Base-by-base conservation (phyloP, 2,329 filamentous ascomycete species). In the Xylaria sp. region DNA sequence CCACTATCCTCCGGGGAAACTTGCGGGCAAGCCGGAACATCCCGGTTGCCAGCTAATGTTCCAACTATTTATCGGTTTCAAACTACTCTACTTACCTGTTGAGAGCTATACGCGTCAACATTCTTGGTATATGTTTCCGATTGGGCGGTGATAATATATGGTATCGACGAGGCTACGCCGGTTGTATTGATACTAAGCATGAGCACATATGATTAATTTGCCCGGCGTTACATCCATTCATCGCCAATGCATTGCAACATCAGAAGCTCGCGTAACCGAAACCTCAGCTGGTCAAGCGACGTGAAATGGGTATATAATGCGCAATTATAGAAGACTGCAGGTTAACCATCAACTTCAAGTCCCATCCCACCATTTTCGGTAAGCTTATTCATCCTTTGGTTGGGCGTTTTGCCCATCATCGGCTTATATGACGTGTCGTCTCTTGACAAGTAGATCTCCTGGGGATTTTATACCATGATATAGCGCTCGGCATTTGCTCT, bases 401-500 rank as follows among this genome's bases (percentile, higher is more conserved):
- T 40, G 40, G 31, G 31, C 33, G 26, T 48, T 36, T 53, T 26
- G 48, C 53, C 36, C 65, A 54, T 26, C 13, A 28, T 49, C 11
- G 40, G 11, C 23, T 53, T 28, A 48, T n/a, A 42, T 40, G 38
- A 49, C 17, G 33, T 46, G 28, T 17, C 33, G 6, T n/a, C 49
- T 26, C 61, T 46, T 15, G 36, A 28, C 26, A n/a, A 33, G 33
- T 49, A 33, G 40, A 53, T 51, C 49, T 44, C 33, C 42, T 51
- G 15, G 46, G 11, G 11, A 54, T 23, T 23, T 57, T 13, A 23
- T 53, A 28, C 31, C 7, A 42, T 38, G 33, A 20, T 9, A 17
- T 40, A 44, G 31, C 36, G 13, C 85, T 92, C 51, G 85, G 93
- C 59, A 86, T 93, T 73, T 88, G 92, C 73, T 13, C 20, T 92